These are phyloP conservation scores for Musa beccarii DNA, from an alignment of 176 grass and related monocot genomes.

Conservation along the genomic window DNA sequence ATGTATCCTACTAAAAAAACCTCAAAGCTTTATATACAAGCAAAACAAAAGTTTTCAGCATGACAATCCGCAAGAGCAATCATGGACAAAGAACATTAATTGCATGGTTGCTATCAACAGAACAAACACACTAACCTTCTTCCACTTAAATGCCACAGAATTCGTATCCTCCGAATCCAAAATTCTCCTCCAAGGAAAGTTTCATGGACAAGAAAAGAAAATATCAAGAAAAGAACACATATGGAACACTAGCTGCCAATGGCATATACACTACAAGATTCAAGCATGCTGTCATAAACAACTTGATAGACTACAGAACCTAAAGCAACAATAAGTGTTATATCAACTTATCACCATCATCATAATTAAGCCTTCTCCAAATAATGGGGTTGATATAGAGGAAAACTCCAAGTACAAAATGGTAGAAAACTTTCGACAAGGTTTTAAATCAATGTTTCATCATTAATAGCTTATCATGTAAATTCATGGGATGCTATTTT, in stretches of 20 bases:
- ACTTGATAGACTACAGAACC: not conserved
- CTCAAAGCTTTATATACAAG: not conserved
- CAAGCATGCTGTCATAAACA: not conserved
- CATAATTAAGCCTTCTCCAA: not conserved
- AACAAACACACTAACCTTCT: constrained; percentile 48
- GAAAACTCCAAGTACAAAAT: not conserved
- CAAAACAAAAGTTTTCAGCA: not conserved
- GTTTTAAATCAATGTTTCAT: not conserved
- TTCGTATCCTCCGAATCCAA: constrained; percentile 10
- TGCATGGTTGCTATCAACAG: not conserved
- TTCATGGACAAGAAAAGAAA: constrained; percentile 3
- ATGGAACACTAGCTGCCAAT: not conserved
- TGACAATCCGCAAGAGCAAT: not conserved
- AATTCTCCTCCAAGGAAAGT: constrained; percentile 46
- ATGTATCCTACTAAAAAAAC: not conserved
- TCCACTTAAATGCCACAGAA: constrained; percentile 46
- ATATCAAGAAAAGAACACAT: not conserved
- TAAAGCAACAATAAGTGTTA: not conserved
- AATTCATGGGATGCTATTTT: not conserved
- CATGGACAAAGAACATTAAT: not conserved
- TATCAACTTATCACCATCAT: not conserved
- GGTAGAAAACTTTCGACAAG: not conserved
- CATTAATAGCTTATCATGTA: not conserved
- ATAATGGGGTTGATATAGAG: not conserved
- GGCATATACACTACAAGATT: not conserved